Conservation (phyloP, 768 basidiomycete species). For the Pleurotus platypus region DNA sequence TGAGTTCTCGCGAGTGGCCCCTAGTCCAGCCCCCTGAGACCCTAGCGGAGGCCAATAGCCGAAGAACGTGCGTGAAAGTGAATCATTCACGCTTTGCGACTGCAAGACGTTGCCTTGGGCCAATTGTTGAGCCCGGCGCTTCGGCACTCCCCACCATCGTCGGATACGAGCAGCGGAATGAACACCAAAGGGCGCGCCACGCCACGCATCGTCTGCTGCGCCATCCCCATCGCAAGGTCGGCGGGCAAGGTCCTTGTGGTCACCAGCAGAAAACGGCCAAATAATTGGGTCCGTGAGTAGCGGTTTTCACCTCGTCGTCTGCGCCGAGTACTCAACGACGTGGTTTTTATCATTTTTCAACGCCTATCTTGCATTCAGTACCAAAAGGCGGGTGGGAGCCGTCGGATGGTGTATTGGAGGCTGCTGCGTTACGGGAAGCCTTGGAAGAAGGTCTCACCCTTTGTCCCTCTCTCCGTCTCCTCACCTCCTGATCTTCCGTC, state of each 20-base stretch:
- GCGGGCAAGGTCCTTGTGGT: conserved; percentile 79
- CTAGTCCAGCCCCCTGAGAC: too few species aligned
- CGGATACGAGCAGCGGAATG: conserved; percentile 25
- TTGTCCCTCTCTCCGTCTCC: conserved; percentile 72
- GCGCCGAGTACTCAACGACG: background rate
- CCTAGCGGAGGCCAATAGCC: conserved; percentile 18
- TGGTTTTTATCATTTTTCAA: background rate
- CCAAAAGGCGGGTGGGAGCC: conserved; percentile 94
- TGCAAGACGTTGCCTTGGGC: conserved; percentile 5
- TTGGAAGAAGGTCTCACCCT: conserved; percentile 94
- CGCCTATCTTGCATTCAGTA: conserved; percentile 38
- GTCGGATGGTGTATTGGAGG: conserved; percentile 76
- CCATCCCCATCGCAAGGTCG: conserved; percentile 75
- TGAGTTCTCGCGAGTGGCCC: too few species aligned
- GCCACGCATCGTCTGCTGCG: conserved; percentile 87
- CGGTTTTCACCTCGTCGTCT: conserved; percentile 9
- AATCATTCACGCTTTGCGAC: conserved; percentile 11
- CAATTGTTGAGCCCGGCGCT: background rate
- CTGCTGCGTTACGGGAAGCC: conserved; percentile 88
- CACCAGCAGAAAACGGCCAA: conserved; percentile 78
- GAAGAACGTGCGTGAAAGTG: conserved; percentile 51
- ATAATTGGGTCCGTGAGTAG: conserved; percentile 86
- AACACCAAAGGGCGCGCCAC: conserved; percentile 72
- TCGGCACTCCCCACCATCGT: background rate
- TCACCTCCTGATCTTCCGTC: conserved; percentile 64